A percentile compares a stretch with the other conserved stretches of the same genome.
Conservation (phyloP, 306 rosid species). For the Parietaria judaica region DNA sequence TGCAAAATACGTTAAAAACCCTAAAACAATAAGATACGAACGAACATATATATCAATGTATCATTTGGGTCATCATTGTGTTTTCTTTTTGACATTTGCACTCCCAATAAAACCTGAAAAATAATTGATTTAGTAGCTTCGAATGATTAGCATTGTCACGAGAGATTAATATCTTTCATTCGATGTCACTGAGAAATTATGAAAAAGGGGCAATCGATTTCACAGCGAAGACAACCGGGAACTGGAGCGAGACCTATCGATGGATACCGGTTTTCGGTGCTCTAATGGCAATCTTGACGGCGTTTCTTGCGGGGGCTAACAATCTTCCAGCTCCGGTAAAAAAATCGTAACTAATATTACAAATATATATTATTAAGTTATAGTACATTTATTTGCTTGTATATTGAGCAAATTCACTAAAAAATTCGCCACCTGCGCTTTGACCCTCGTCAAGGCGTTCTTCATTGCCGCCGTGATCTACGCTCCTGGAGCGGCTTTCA, state of each 20-base stretch:
- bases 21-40: not conserved
- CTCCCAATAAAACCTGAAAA: not conserved
- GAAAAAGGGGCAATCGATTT: constrained; percentile 7
- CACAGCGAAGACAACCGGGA: constrained; percentile 8
- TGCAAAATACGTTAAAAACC: not conserved
- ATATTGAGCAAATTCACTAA: not conserved
- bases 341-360: not conserved
- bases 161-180: no score
- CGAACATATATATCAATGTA: no score
- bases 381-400: no score
- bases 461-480: constrained; percentile 13
- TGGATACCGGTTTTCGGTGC: constrained; percentile 27
- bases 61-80: no score
- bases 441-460: constrained; percentile 21
- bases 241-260: constrained; percentile 22
- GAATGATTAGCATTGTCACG: no score
- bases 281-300: constrained; percentile 13
- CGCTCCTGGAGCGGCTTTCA: constrained; percentile 20
- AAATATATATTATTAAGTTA: no score
- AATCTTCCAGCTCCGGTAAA: constrained; percentile 28
- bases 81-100: no score
- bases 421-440: constrained; percentile 4
- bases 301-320: constrained; percentile 22
- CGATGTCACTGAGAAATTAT: not conserved
- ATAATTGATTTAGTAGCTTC: no score